Conservation (phyloP, 805 yeast species). For the Isabelozyma gotoi region DNA sequence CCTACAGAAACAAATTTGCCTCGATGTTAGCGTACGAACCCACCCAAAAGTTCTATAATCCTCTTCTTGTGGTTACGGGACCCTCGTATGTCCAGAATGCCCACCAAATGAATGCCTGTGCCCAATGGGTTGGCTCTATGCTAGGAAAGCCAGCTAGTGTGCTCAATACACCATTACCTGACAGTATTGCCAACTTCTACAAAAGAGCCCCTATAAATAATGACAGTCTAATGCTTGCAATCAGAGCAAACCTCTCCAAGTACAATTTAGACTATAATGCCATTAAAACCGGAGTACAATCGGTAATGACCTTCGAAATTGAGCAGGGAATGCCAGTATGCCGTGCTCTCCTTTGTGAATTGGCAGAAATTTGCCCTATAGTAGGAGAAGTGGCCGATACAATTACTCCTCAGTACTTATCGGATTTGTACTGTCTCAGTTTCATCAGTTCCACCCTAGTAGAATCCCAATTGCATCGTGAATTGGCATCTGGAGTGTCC, state of each 20-base stretch:
- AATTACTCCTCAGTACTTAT: slow-evolving; percentile 49
- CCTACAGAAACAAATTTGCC: slow-evolving; percentile 25
- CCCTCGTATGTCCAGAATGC: slow-evolving; percentile 32
- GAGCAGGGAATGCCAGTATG: slow-evolving; percentile 40
- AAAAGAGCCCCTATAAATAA: too few species aligned
- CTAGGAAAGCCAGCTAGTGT: slow-evolving; percentile 10
- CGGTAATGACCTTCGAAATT: slow-evolving; percentile 30
- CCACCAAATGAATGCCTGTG: slow-evolving; percentile 36
- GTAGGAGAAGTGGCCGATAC: slow-evolving; percentile 48
- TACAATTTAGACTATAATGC: slow-evolving; percentile 16
- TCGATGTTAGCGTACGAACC: slow-evolving; percentile 10
- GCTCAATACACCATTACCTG: too few species aligned
- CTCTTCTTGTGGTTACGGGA: slow-evolving; percentile 39
- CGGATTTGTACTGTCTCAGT: slow-evolving; percentile 48
- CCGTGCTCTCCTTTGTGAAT: slow-evolving; percentile 36
- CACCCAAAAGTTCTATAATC: slow-evolving; percentile 4
- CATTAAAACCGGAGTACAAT: neutral
- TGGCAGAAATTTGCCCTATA: slow-evolving; percentile 44
- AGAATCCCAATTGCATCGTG: slow-evolving; percentile 53
- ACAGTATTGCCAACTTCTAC: too few species aligned
- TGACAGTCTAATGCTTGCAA: slow-evolving; percentile 22
- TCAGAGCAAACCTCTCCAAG: slow-evolving; percentile 38
- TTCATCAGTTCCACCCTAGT: slow-evolving; percentile 41
- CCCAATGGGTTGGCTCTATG: slow-evolving; percentile 37
- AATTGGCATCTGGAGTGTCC: slow-evolving; percentile 49